A percentile compares a stretch with the other conserved stretches of the same genome.
phyloP scores from a whole-genome alignment of 106 monocot genomes.

The Apostasia shenzhenica region DNA sequence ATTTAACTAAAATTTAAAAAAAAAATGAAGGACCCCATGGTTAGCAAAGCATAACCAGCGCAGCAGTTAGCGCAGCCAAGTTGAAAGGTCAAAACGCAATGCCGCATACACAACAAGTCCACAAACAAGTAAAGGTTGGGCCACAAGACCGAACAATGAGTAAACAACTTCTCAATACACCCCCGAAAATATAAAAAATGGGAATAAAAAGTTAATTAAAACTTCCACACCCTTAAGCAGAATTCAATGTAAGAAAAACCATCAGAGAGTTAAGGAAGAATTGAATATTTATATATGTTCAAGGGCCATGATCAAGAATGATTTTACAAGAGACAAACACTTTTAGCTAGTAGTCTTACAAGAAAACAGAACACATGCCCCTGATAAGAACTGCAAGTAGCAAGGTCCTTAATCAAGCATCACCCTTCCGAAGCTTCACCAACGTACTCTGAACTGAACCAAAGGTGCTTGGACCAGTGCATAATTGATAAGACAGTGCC shows the following conservation, averaged over 20 bases:
- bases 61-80: not conserved
- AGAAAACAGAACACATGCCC: conserved; percentile 84
- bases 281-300: conserved; percentile 14
- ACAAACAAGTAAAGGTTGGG: not conserved
- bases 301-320: conserved; percentile 28
- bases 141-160: not conserved
- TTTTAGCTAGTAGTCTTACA: conserved; percentile 85
- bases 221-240: not conserved
- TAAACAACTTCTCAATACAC: not conserved
- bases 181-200: not conserved
- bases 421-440: conserved; percentile 43
- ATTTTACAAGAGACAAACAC: conserved; percentile 68
- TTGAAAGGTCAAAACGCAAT: conserved; percentile 4
- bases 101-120: not conserved
- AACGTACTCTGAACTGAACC: conserved; percentile 21
- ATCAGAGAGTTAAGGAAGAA: conserved; percentile 5
- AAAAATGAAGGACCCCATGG: not conserved
- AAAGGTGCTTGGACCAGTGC: conserved; percentile 37
- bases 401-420: conserved; percentile 30
- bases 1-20: not conserved
- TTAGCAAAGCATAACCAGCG: not conserved
- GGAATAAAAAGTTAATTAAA: conserved; percentile 4
- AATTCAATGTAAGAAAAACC: not conserved
- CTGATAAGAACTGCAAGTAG: conserved; percentile 45
- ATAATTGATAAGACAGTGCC: conserved; percentile 37